Evolutionary conservation across 2,329 filamentous ascomycete genomes (phyloP), one percentile per base, ranked within the genome.

Genomic region (Botrytis galanthina): DNA sequence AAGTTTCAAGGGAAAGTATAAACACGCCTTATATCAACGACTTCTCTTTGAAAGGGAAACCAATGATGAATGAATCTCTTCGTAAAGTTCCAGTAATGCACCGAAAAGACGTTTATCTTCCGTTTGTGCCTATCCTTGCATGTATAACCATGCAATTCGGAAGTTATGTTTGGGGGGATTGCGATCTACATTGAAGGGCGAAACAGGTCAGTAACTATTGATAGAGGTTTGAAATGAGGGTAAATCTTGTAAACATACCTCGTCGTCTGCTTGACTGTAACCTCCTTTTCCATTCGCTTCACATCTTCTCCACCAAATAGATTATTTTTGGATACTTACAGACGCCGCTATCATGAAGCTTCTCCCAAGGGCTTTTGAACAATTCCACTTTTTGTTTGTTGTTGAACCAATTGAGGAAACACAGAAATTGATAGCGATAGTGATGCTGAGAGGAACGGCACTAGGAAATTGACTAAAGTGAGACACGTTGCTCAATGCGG

Each of bases 141-240:
- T 29, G 57, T 63, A 35, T 51, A 46, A 46, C 69, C 69, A 68
- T 68, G 66, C 46, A 57, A 68, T 29, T 54, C 66, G 66, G 66
- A 68, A 68, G 66, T 68, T 68, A 54, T 68, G 46, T 51, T 37
- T 29, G 35, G 46, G 46, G 66, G 46, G 66, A 68, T 68, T 68
- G 46, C 66, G 66, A 68, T 68, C 66, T 51, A 39, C 66, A 54
- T 54, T 57, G 46, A 39, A 39, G 6, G 32, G 32, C 59, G 26
- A 39, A 68, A 68, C 62, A 35, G 29, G 42, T 66, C 62, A 66
- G 62, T 32, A 66, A 66, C 62, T 35, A 66, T 66, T 66, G 42
- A 66, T 46, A 35, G 62, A 61, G 37, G 12, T 59, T n/a, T 61
- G 59, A 61, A 61, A 61, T 61, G 59, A 61, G 35, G 59, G 35